Conservation (phyloP, 2,329 filamentous ascomycete genomes). For the Ophiostoma pallidulum region DNA sequence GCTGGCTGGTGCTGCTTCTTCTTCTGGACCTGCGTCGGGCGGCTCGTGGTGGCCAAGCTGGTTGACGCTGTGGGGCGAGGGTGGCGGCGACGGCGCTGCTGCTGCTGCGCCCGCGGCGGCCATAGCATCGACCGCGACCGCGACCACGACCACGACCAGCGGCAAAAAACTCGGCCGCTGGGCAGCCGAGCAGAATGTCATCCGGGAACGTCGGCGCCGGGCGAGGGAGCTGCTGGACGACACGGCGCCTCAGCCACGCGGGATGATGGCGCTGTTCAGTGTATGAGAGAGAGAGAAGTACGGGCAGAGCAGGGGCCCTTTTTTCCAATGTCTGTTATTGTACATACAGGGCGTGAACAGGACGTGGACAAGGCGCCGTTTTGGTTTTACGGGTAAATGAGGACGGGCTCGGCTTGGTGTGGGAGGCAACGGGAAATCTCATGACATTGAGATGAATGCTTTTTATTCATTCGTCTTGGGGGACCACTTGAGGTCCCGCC, state of each 20-base stretch:
- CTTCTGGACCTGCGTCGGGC: too few species aligned
- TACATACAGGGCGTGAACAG: too few species aligned
- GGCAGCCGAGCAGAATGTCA: conserved; percentile 45
- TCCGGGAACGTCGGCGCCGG: conserved; percentile 41
- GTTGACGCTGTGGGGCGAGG: conserved; percentile 33
- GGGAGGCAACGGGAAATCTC: too few species aligned
- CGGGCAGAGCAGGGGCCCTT: too few species aligned
- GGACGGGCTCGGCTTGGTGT: too few species aligned
- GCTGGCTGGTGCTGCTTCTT: neutral
- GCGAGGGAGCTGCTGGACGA: conserved; percentile 45
- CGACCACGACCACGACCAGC: conserved; percentile 5
- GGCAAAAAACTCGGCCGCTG: conserved; percentile 36
- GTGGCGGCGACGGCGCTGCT: conserved; percentile 26
- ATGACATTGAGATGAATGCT: too few species aligned
- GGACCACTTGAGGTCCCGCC: too few species aligned
- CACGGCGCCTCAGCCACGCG: conserved; percentile 26
- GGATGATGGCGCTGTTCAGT: conserved; percentile 11
- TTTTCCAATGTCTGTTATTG: too few species aligned
- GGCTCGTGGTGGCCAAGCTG: conserved; percentile 25
- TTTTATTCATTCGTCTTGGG: too few species aligned
- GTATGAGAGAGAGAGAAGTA: neutral
- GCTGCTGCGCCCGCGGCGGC: neutral
- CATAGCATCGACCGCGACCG: conserved; percentile 17
- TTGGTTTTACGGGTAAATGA: too few species aligned
- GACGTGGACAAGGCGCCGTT: too few species aligned